Percentiles rank a stretch among this genome's conserved stretches.
These are phyloP conservation scores for Hansenula sp. DNA, from an alignment of 1,139 yeast genomes.

Conservation along the genomic window DNA sequence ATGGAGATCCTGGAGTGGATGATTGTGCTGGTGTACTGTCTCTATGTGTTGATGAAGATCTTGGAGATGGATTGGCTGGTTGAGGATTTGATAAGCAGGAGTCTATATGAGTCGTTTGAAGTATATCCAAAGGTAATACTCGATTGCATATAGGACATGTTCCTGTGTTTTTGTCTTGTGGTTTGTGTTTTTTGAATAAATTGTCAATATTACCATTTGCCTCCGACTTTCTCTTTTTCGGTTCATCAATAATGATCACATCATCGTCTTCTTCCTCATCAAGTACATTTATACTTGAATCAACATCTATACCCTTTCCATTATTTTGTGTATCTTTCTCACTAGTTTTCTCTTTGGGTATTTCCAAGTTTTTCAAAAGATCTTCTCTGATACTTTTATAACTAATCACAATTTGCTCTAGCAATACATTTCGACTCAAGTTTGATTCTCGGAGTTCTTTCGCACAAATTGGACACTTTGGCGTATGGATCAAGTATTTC, in stretches of 20 bases:
- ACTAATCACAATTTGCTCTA: conserved; percentile 68
- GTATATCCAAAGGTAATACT: conserved; percentile 47
- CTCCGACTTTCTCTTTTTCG: conserved; percentile 15
- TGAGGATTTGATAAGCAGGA: conserved; percentile 43
- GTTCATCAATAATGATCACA: conserved; percentile 22
- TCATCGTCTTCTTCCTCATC: conserved; percentile 23
- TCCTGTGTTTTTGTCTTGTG: conserved; percentile 29
- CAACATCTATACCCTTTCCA: background rate
- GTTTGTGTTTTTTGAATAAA: conserved; percentile 9
- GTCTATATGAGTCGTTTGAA: conserved; percentile 71
- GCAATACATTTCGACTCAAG: conserved; percentile 59
- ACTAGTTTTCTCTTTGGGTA: background rate
- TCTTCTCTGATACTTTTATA: conserved; percentile 41
- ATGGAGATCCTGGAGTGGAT: conserved; percentile 14
- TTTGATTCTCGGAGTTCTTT: conserved; percentile 68
- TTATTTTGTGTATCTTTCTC: background rate
- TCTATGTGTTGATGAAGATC: conserved; percentile 2
- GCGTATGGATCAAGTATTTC: conserved; percentile 53
- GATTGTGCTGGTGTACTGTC: conserved; percentile 4
- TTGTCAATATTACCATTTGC: conserved; percentile 5
- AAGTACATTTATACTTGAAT: conserved; percentile 1
- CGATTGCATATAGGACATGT: conserved; percentile 71
- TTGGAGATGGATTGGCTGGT: conserved; percentile 10
- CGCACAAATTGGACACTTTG: conserved; percentile 78
- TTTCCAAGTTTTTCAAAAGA: conserved; percentile 10